These are phyloP conservation scores for Xerocomellus amylosporus DNA, from an alignment of 768 basidiomycete genomes.

Conservation along the genomic window DNA sequence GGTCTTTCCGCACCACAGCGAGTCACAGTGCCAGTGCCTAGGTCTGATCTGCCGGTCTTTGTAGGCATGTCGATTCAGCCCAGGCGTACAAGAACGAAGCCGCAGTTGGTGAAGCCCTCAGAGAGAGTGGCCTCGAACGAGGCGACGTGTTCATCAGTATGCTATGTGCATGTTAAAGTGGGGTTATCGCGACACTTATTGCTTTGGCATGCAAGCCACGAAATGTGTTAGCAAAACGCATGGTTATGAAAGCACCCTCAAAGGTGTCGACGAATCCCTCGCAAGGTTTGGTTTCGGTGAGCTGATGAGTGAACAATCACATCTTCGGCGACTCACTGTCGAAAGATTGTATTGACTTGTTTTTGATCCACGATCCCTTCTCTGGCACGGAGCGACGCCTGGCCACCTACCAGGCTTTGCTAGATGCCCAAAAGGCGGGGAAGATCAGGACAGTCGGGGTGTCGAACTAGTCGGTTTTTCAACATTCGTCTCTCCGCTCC, in stretches of 20 bases:
- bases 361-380: constrained; percentile 72
- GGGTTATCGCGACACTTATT: constrained; percentile 2
- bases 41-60: background rate
- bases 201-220: constrained; percentile 45
- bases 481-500: background rate
- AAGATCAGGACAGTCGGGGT: constrained; percentile 76
- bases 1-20: background rate
- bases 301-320: constrained; percentile 14
- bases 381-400: constrained; percentile 63
- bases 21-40: background rate
- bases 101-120: constrained; percentile 56
- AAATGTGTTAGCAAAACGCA: constrained; percentile 59
- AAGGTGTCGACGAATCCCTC: constrained; percentile 61
- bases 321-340: constrained; percentile 9
- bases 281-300: constrained; percentile 56
- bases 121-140: constrained; percentile 53
- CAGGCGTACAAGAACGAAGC: constrained; percentile 67
- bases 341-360: constrained; percentile 66
- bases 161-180: constrained; percentile 14
- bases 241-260: constrained; percentile 59
- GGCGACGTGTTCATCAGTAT: constrained; percentile 71
- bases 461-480: constrained; percentile 67
- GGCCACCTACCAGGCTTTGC: constrained; percentile 68
- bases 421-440: constrained; percentile 58
- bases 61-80: constrained; percentile 72